Percentiles rank a stretch among this genome's conserved stretches.
Evolutionary conservation across 164 flowering plant species (phyloP).

Genomic region (Cinnamomum micranthum): DNA sequence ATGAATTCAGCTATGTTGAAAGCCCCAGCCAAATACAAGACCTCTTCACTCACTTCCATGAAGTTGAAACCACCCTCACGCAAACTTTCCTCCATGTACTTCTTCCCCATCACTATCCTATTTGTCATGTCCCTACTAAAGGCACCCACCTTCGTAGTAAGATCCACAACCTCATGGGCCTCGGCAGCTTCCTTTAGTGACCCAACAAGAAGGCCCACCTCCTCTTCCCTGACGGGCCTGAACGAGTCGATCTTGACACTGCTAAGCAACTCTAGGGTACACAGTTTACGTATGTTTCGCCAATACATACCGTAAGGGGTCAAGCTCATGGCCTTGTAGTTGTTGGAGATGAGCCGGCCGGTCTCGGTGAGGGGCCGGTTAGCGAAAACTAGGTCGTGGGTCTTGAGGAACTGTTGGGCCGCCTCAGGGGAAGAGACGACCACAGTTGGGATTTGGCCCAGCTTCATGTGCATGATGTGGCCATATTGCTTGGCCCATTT

Average conservation of each 20-base stretch:
- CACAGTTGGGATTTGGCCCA: conserved; percentile 10
- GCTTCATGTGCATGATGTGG: conserved; percentile 15
- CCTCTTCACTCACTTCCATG: conserved; percentile 32
- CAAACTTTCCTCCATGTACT: conserved; percentile 29
- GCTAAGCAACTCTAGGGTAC: conserved; percentile 1
- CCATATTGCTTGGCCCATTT: conserved; percentile 11
- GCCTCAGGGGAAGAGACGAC: conserved; percentile 16
- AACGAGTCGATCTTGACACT: conserved; percentile 10
- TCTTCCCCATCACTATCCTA: conserved; percentile 44
- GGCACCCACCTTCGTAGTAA: conserved; percentile 19
- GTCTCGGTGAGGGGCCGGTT: background rate
- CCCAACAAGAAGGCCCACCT: conserved; percentile 14
- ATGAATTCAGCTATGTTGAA: conserved; percentile 44
- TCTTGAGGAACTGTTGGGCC: conserved; percentile 19
- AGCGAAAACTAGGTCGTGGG: conserved; percentile 15
- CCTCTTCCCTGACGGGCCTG: conserved; percentile 24
- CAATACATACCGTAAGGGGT: background rate
- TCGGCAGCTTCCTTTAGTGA: conserved; percentile 16
- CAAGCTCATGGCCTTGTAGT: background rate
- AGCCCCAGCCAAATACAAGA: conserved; percentile 11
- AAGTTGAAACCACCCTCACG: conserved; percentile 33
- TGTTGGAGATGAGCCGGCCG: background rate
- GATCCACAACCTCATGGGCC: conserved; percentile 9
- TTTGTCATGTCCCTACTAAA: conserved; percentile 23
- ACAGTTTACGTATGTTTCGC: background rate